phyloP scores from a whole-genome alignment of 75 land plant species.

The Cupressus sempervirens region DNA sequence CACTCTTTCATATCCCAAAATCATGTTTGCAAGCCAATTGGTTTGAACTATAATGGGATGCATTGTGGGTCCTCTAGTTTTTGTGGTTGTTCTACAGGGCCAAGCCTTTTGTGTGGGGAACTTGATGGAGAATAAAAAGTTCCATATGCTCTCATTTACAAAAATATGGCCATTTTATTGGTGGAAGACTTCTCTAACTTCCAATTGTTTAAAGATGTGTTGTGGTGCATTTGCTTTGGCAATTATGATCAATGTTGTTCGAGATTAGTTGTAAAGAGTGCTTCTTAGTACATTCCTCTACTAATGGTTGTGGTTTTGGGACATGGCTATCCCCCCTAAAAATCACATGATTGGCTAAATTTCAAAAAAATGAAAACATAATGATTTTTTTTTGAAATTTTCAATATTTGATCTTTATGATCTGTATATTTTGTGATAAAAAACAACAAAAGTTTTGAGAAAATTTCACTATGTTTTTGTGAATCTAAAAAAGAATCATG shows the following conservation, averaged over 20 bases:
- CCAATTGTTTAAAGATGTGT: constrained; percentile 77
- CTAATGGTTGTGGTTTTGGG: constrained; percentile 95
- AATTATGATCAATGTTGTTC: constrained; percentile 36
- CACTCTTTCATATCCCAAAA: constrained; percentile 62
- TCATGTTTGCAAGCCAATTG: constrained; percentile 66
- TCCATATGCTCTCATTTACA: constrained; percentile 67
- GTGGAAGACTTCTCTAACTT: constrained; percentile 73
- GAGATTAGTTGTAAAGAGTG: constrained; percentile 28
- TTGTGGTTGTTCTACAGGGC: constrained; percentile 64
- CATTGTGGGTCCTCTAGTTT: constrained; percentile 63
- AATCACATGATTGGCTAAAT: too few relatives aligned
- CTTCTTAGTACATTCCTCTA: constrained; percentile 57
- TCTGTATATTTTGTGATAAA: too few relatives aligned
- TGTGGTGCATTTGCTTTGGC: constrained; percentile 61
- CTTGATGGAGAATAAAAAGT: constrained; percentile 59
- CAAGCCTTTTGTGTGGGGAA: constrained; percentile 73
- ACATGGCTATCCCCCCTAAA: too few relatives aligned
- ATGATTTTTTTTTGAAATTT: too few relatives aligned
- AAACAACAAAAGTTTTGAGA: too few relatives aligned
- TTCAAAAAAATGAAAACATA: too few relatives aligned
- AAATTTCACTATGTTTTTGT: too few relatives aligned
- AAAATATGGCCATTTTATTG: constrained; percentile 77
- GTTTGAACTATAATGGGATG: constrained; percentile 72
- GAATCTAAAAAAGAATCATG: too few relatives aligned
- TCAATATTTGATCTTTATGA: too few relatives aligned